Evolutionary conservation across 306 rosid species (phyloP).

Genomic region (Cicer chorassanicum): DNA sequence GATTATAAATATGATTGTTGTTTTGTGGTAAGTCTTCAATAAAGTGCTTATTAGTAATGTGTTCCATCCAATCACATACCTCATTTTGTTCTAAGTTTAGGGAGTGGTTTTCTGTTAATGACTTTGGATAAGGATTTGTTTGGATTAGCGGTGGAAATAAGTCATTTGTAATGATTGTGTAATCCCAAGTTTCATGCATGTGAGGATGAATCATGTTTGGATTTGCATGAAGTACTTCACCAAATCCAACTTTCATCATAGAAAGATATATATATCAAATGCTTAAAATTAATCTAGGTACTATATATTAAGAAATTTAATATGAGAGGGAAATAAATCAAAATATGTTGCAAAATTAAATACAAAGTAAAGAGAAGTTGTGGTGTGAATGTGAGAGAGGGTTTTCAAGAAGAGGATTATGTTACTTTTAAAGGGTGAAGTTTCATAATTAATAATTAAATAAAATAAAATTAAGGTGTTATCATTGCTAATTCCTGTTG

Average conservation of each 20-base stretch:
- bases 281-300: neutral
- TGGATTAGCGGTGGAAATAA: conserved; percentile 50
- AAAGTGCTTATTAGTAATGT: conserved; percentile 67
- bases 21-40: conserved; percentile 64
- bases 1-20: conserved; percentile 31
- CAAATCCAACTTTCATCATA: conserved; percentile 61
- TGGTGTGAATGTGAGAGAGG: conserved; percentile 35
- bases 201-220: conserved; percentile 59
- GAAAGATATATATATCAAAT: conserved; percentile 5
- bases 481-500: conserved; percentile 41
- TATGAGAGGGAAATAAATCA: too few species aligned
- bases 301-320: neutral
- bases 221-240: conserved; percentile 56
- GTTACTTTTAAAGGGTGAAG: conserved; percentile 57
- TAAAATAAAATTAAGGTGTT: neutral
- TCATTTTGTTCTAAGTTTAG: conserved; percentile 58
- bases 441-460: conserved; percentile 26
- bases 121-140: conserved; percentile 49
- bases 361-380: conserved; percentile 11
- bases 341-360: neutral
- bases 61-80: conserved; percentile 70
- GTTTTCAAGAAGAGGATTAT: conserved; percentile 45
- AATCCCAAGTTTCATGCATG: conserved; percentile 61
- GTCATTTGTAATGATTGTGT: conserved; percentile 38
- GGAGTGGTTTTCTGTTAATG: conserved; percentile 45